Conservation (phyloP, 148 eudicot genomes). For the Tetragonia tetragonoides region DNA sequence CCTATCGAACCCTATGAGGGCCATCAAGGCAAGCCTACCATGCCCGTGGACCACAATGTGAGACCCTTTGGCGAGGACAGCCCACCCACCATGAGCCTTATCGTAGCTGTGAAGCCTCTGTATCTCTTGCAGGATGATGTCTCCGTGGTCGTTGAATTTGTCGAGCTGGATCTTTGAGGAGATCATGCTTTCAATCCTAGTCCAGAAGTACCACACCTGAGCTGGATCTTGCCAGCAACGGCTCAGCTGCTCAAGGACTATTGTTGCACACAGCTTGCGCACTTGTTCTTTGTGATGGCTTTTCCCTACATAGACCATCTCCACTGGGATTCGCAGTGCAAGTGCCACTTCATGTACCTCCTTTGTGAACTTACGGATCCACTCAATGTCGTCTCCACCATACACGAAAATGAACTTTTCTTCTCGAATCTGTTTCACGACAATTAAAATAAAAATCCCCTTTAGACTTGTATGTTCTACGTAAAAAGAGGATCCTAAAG, state of each 20-base stretch:
- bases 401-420: constrained; percentile 45
- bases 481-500: too few species aligned
- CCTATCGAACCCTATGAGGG: constrained; percentile 25
- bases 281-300: constrained; percentile 33
- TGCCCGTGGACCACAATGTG: constrained; percentile 22
- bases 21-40: constrained; percentile 13
- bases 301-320: constrained; percentile 50
- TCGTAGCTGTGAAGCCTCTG: constrained; percentile 41
- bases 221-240: constrained; percentile 46
- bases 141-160: constrained; percentile 23
- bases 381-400: constrained; percentile 48
- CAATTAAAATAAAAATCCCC: neutral
- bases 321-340: constrained; percentile 24
- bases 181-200: constrained; percentile 63
- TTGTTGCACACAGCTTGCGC: constrained; percentile 27
- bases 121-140: constrained; percentile 35
- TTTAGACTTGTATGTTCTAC: neutral
- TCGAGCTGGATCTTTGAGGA: constrained; percentile 58
- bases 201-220: constrained; percentile 62
- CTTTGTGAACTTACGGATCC: constrained; percentile 41
- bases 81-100: constrained; percentile 38
- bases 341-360: constrained; percentile 29
- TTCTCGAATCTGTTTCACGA: constrained; percentile 32
- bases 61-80: constrained; percentile 34
- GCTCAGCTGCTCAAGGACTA: constrained; percentile 39